Conservation (phyloP, 116 monocot species). For the Zostera marina region DNA sequence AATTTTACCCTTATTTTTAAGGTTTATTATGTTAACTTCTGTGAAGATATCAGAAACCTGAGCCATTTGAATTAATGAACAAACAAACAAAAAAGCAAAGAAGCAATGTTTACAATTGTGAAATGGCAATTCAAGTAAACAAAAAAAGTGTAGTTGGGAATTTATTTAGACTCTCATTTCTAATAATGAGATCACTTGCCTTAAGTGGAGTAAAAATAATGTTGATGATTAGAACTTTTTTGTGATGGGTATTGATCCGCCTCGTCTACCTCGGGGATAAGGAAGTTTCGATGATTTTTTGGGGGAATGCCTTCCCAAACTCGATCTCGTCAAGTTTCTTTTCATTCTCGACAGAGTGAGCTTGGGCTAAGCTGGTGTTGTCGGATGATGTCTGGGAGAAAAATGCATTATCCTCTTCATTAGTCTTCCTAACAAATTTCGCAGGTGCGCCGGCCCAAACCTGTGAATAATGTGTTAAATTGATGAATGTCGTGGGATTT, state of each 20-base stretch:
- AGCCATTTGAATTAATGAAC: too few species aligned
- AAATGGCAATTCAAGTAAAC: too few species aligned
- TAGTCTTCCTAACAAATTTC: slow-evolving; percentile 63
- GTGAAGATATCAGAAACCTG: too few species aligned
- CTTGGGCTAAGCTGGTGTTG: slow-evolving; percentile 54
- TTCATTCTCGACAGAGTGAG: slow-evolving; percentile 67
- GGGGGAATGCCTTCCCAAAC: slow-evolving; percentile 63
- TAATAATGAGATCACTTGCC: background rate
- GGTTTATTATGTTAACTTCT: too few species aligned
- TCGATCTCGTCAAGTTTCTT: slow-evolving; percentile 71
- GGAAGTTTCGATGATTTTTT: slow-evolving; percentile 67
- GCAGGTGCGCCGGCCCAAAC: slow-evolving; percentile 90
- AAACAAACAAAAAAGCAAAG: too few species aligned
- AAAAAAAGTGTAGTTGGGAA: too few species aligned
- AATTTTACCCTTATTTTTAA: too few species aligned
- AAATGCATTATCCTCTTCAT: slow-evolving; percentile 58
- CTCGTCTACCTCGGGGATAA: slow-evolving; percentile 26
- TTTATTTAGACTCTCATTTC: background rate
- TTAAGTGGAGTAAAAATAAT: background rate
- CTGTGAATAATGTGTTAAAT: slow-evolving; percentile 12
- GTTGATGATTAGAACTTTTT: background rate
- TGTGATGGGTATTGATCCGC: slow-evolving; percentile 12
- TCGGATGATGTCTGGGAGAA: slow-evolving; percentile 55
- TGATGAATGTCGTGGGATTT: too few species aligned
- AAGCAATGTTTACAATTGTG: too few species aligned